Base-by-base conservation (phyloP, 2,329 filamentous ascomycete species). In the Aureobasidium leucospermi region DNA sequence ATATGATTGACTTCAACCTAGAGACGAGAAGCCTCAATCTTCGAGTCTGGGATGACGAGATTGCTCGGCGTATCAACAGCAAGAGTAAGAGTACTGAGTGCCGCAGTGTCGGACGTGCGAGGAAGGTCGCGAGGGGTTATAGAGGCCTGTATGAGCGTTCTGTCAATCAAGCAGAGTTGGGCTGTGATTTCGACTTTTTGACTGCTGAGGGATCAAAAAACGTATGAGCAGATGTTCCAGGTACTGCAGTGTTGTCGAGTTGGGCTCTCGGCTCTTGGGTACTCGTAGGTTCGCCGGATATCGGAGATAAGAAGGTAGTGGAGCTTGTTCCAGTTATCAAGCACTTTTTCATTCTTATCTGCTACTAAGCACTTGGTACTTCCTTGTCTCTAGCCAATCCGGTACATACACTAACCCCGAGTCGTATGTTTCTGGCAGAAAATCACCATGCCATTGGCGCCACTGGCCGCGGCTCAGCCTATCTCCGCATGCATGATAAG, bases 121-220 rank as follows among this genome's bases (percentile, higher is more conserved):
- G 68, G 13, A 63, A 68, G 15, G 66, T 67, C 52, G 62, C 72
- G 64, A 76, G 83, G 64, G 84, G 83, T 0, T 86, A 86, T 69
- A 71, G 80, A 1, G 83, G 82, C 0, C 65, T 86, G 52, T 86
- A 85, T 66, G 77, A 83, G 75, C 72, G 81, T 6, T 75, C 74
- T 13, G 84, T 86, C 0, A 85, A 82, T 23, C 82, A 85, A 67
- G 83, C 83, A 0, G 76, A 85, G 62, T 65, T 76, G 2, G 84
- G 84, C 0, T 81, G 77, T 0, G 83, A 86, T 67, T 86, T 86
- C 70, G 82, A 82, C 61, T 86, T 86, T 61, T 68, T 86, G 58
- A 83, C 67, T 15, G 67, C 68, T 7, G 63, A 56, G 31, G 65
- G 64, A 31, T 4, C 42, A 36, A 23, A 23, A 23, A 23, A 23